Percentiles rank a stretch among this genome's conserved stretches.
These are phyloP conservation scores for Oehlia diaphana DNA, from an alignment of 192 early-diverging fungal genomes.

Conservation along the genomic window DNA sequence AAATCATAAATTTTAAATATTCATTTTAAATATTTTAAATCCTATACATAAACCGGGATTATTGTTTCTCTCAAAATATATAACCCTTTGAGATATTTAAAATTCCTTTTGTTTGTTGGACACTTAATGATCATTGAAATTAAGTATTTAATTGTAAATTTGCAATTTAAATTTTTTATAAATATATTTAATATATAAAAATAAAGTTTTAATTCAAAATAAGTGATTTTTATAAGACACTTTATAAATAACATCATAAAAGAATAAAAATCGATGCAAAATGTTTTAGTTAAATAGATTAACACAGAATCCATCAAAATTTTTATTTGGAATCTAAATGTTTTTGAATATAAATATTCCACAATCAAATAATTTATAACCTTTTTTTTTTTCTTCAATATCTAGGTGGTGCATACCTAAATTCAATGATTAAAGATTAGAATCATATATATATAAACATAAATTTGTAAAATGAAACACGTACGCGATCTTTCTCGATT, in stretches of 20 bases:
- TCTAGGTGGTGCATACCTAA: conserved; percentile 7
- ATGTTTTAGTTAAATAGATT: not conserved
- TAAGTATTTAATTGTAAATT: too few species aligned
- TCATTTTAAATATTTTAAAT: too few species aligned
- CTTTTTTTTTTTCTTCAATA: not conserved
- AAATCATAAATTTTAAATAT: conserved; percentile 20
- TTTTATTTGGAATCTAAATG: not conserved
- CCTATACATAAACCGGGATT: too few species aligned
- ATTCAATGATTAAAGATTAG: not conserved
- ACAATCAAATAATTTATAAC: not conserved
- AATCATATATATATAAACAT: not conserved
- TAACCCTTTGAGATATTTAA: too few species aligned
- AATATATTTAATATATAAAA: too few species aligned
- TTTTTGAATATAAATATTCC: not conserved
- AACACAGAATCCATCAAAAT: not conserved
- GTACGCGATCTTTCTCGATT: conserved; percentile 92
- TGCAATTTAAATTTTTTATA: too few species aligned
- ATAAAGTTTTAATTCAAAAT: too few species aligned
- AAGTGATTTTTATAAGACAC: too few species aligned
- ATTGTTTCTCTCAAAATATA: too few species aligned
- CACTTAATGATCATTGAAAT: too few species aligned
- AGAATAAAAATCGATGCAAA: not conserved
- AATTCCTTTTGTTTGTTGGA: too few species aligned
- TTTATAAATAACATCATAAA: too few species aligned
- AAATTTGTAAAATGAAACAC: not conserved